Conservation (phyloP, 1,139 yeast species). For the Geotrichum siamense region DNA sequence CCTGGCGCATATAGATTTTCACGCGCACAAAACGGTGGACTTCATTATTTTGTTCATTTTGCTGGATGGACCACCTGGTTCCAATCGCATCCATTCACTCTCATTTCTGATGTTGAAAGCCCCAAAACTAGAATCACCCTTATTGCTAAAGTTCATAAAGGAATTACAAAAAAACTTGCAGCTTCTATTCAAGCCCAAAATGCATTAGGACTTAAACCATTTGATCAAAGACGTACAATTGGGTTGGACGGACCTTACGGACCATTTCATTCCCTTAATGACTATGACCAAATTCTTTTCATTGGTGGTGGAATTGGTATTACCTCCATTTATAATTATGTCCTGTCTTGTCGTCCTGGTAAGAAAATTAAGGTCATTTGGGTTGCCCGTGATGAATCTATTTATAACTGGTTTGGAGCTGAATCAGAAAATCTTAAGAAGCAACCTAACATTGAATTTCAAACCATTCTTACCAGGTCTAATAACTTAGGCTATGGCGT, state of each 20-base stretch:
- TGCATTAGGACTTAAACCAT: constrained; percentile 25
- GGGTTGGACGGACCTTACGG: constrained; percentile 56
- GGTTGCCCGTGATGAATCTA: constrained; percentile 44
- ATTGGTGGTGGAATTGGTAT: constrained; percentile 65
- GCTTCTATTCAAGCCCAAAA: not conserved
- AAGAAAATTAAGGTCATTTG: constrained; percentile 40
- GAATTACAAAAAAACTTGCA: constrained; percentile 23
- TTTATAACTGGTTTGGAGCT: constrained; percentile 46
- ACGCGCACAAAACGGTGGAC: constrained; percentile 31
- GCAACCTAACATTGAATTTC: constrained; percentile 7
- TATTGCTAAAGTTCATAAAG: constrained; percentile 37
- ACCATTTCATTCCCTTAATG: constrained; percentile 41
- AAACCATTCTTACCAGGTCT: constrained; percentile 1
- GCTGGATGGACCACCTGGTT: constrained; percentile 41
- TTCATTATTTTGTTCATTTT: constrained; percentile 37
- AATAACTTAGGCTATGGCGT: not conserved
- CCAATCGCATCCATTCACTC: constrained; percentile 55
- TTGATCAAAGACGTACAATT: constrained; percentile 34
- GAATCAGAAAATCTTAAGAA: constrained; percentile 38
- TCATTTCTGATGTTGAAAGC: constrained; percentile 27
- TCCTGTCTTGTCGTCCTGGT: constrained; percentile 18
- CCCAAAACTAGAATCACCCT: constrained; percentile 33
- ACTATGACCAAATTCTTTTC: constrained; percentile 45
- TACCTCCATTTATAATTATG: constrained; percentile 41
- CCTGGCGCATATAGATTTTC: constrained; percentile 32